A percentile compares a stretch with the other conserved stretches of the same genome.
Conservation (phyloP, 192 early-diverging fungal species). For the Geranomyces michiganensis region DNA sequence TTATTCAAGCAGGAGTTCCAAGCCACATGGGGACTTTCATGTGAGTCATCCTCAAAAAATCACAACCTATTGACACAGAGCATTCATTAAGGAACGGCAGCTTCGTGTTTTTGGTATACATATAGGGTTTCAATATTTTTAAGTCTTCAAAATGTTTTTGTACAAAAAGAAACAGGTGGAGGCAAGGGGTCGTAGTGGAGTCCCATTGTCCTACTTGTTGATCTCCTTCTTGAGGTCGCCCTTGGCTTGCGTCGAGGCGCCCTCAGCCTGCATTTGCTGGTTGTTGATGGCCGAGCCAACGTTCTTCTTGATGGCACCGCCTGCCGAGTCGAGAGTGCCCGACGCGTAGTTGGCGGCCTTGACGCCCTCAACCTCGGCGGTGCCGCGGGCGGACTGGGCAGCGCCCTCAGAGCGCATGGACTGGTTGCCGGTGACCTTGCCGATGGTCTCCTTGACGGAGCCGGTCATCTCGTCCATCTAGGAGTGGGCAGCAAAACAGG, state of each 20-base stretch:
- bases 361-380: slow-evolving; percentile 23
- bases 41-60: too few relatives aligned
- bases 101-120: too few relatives aligned
- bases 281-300: slow-evolving; percentile 46
- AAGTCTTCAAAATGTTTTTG: too few relatives aligned
- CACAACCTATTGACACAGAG: too few relatives aligned
- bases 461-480: slow-evolving; percentile 18
- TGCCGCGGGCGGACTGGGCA: slow-evolving; percentile 25
- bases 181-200: too few relatives aligned
- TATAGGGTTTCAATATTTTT: too few relatives aligned
- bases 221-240: slow-evolving; percentile 47
- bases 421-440: slow-evolving; percentile 23
- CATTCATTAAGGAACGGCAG: too few relatives aligned
- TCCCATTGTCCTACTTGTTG: slow-evolving; percentile 36
- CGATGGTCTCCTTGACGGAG: slow-evolving; percentile 36
- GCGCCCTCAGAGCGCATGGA: slow-evolving; percentile 28
- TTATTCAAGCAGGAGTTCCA: too few relatives aligned
- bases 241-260: slow-evolving; percentile 47
- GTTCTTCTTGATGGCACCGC: slow-evolving; percentile 50
- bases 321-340: slow-evolving; percentile 50
- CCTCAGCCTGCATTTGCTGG: slow-evolving; percentile 37
- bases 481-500: background rate
- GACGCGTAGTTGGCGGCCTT: slow-evolving; percentile 35
- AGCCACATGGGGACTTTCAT: too few relatives aligned
- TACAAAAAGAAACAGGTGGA: too few relatives aligned